Base-by-base conservation (phyloP, 768 basidiomycete genomes). In the Cystofilobasidium macerans region DNA sequence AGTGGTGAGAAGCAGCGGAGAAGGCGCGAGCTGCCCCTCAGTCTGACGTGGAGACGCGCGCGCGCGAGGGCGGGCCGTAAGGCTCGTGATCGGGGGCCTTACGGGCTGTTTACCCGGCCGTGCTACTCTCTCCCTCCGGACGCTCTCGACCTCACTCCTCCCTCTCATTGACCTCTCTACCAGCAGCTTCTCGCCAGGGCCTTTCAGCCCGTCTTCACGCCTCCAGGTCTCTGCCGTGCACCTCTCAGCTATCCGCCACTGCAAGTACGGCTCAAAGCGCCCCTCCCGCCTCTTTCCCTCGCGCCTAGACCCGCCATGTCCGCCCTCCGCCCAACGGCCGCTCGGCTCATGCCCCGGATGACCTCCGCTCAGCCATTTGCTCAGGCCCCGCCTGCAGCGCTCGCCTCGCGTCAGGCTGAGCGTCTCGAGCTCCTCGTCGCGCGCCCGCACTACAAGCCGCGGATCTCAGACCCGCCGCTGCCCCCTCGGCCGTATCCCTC, bases 1-100 rank as follows among this genome's bases (percentile, higher is more conserved):
- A 13, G 35, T 18, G 16, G 30, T 48, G 42, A 24, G 48, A 58
- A 33, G 40, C 26, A 28, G 45, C 14, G 14, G 11, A 61, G 54
- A 7, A 22, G 24, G 9, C 2, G 35, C 22, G 76, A 98, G 98
- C 77, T 98, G 94, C 74, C 81, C 87, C 77, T 99, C 95, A 5
- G 95, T 98, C 78, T 98, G 65, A 98, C 85, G 16, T 91, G 85
- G 71, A 97, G 84, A 89, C 97, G 71, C n/a, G 64, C 45, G 28
- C 69, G 22, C 43, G 47, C 61, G 36, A 35, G 45, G 64, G 30
- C 59, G 70, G 28, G 24, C 35, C n/a, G 30, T 54, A 59, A 64
- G n/a, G 32, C 28, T 32, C 57, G 62, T 43, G 38, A n/a, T n/a
- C n/a, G n/a, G n/a, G n/a, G n/a, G n/a, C n/a, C n/a, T n/a, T n/a